Evolutionary conservation across 2,329 filamentous ascomycete species (phyloP).

Genomic region (Neofusicoccum cordaticola): DNA sequence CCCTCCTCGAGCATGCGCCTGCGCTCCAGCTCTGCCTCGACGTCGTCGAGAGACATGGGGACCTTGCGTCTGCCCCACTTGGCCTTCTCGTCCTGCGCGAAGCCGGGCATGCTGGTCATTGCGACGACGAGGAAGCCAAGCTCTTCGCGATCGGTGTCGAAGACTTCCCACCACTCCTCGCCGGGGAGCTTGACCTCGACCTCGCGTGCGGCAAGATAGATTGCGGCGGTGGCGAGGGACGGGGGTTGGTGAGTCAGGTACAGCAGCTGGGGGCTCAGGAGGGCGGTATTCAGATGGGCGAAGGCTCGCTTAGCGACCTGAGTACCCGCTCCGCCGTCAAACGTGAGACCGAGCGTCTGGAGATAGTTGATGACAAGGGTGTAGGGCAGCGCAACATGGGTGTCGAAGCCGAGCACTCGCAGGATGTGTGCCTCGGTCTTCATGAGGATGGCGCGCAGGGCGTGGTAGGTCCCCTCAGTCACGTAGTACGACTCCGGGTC

Average conservation of each 20-base stretch:
- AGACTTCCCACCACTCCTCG: constrained; percentile 95
- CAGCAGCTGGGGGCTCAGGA: constrained; percentile 83
- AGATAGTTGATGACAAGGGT: constrained; percentile 87
- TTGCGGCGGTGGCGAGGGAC: constrained; percentile 78
- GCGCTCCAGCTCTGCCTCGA: constrained; percentile 61
- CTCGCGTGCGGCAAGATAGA: constrained; percentile 86
- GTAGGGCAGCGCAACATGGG: constrained; percentile 81
- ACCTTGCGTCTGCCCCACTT: constrained; percentile 53
- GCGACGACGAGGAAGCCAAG: constrained; percentile 88
- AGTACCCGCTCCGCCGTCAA: constrained; percentile 38
- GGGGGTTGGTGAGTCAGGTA: constrained; percentile 91
- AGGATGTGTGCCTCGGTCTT: constrained; percentile 76
- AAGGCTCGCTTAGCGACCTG: constrained; percentile 64
- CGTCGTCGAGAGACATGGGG: constrained; percentile 55
- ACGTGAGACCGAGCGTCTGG: constrained; percentile 74
- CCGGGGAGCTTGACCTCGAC: constrained; percentile 74
- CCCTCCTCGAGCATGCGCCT: constrained; percentile 33
- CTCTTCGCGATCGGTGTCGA: constrained; percentile 92
- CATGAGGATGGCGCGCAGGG: constrained; percentile 63
- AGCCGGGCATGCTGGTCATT: constrained; percentile 74
- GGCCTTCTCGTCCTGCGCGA: constrained; percentile 59
- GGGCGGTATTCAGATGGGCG: constrained; percentile 78
- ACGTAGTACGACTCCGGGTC: constrained; percentile 53
- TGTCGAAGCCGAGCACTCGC: constrained; percentile 73
- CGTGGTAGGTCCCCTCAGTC: constrained; percentile 68